phyloP scores from a whole-genome alignment of 176 grass and related monocot species.

The Pontederia paniculata region DNA sequence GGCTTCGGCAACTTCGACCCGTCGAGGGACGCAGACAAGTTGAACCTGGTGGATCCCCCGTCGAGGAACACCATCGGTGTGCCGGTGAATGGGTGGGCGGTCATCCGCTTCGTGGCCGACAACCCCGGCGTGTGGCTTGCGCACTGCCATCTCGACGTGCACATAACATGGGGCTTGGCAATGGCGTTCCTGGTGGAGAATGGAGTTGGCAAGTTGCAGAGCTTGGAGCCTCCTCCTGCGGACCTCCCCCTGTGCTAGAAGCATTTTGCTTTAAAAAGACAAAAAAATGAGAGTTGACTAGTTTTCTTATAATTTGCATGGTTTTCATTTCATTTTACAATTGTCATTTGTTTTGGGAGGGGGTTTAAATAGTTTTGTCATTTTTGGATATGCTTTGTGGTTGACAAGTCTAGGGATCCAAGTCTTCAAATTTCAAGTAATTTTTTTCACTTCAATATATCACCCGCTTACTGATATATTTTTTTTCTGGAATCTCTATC shows the following conservation, averaged over 20 bases:
- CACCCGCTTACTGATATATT: no score
- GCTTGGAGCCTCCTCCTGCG: neutral
- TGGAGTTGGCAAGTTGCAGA: constrained; percentile 6
- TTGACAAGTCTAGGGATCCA: no score
- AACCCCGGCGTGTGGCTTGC: constrained; percentile 10
- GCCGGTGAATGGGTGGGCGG: constrained; percentile 17
- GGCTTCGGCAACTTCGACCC: constrained; percentile 16
- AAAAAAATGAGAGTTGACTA: no score
- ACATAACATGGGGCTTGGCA: constrained; percentile 12
- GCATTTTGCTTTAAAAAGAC: no score
- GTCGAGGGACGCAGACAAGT: neutral
- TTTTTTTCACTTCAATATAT: no score
- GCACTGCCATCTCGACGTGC: constrained; percentile 9
- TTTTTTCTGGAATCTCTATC: no score
- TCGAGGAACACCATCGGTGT: constrained; percentile 11
- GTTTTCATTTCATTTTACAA: no score
- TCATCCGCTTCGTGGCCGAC: constrained; percentile 16
- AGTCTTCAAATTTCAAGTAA: no score
- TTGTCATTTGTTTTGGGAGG: no score
- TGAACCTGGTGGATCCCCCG: constrained; percentile 14
- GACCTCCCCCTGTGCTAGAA: neutral
- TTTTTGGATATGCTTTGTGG: no score
- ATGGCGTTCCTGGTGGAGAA: constrained; percentile 15
- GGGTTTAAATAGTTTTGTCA: no score
- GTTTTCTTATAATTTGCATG: no score